Conservation (phyloP, 2,329 filamentous ascomycete genomes). For the Pseudogymnoascus sp. region DNA sequence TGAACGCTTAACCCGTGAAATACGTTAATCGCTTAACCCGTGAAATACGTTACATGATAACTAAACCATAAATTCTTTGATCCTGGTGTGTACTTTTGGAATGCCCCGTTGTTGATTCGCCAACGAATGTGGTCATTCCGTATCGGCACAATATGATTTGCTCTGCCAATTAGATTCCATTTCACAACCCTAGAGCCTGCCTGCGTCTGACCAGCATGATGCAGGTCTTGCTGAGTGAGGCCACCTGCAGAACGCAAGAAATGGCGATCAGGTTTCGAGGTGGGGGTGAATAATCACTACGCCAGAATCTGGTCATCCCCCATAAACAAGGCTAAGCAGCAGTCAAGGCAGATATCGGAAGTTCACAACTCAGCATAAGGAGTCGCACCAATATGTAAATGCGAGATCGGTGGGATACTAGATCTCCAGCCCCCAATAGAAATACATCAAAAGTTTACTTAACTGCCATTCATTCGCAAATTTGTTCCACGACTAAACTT, state of each 20-base stretch:
- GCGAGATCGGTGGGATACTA: background rate
- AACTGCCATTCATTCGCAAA: background rate
- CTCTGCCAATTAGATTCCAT: background rate
- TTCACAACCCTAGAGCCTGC: background rate
- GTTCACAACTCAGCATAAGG: background rate
- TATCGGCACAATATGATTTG: background rate
- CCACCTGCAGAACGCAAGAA: background rate
- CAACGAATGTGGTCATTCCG: background rate
- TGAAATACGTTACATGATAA: no score
- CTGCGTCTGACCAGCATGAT: background rate
- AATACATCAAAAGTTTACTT: background rate
- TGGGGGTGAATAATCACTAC: background rate
- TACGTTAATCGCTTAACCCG: no score
- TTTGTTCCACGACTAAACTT: background rate
- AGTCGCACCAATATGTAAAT: background rate
- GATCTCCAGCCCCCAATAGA: background rate
- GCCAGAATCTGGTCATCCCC: background rate
- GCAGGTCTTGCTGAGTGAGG: background rate
- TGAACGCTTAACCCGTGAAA: no score
- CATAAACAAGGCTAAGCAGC: background rate
- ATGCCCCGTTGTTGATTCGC: background rate
- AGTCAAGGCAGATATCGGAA: background rate
- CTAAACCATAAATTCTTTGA: background rate
- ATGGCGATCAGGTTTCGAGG: background rate
- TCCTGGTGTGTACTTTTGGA: background rate